Evolutionary conservation across 2,329 filamentous ascomycete genomes (phyloP).

Genomic region (Stagonosporopsis tanaceti): DNA sequence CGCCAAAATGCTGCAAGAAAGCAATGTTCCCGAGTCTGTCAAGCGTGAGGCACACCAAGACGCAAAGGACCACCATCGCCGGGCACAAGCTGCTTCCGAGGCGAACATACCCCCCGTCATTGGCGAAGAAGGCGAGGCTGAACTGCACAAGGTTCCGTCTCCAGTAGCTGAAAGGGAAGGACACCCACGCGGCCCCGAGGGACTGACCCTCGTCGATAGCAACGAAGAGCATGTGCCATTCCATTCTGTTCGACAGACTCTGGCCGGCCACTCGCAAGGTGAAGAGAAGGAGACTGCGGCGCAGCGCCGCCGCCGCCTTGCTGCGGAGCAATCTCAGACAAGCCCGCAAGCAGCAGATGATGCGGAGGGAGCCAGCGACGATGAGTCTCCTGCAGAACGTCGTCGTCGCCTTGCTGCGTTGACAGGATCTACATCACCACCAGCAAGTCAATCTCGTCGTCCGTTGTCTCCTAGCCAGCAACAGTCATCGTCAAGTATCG

Average conservation of each 20-base stretch:
- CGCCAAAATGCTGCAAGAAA: conserved; percentile 58
- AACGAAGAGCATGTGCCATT: conserved; percentile 57
- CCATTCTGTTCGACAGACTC: conserved; percentile 53
- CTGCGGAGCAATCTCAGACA: conserved; percentile 26
- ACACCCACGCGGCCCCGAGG: conserved; percentile 44
- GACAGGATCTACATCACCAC: conserved; percentile 24
- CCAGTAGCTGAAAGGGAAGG: conserved; percentile 36
- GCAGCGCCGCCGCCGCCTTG: conserved; percentile 55
- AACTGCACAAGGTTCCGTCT: conserved; percentile 43
- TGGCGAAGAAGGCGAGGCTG: conserved; percentile 44
- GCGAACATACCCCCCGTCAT: conserved; percentile 43
- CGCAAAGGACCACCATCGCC: conserved; percentile 48
- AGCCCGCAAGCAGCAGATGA: conserved; percentile 7
- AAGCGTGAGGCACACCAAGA: conserved; percentile 57
- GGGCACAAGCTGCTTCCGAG: conserved; percentile 37
- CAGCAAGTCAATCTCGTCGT: conserved; percentile 23
- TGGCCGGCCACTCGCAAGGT: conserved; percentile 38
- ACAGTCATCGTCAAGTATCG: conserved; percentile 41
- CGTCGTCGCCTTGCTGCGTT: conserved; percentile 29
- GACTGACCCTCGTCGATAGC: conserved; percentile 56
- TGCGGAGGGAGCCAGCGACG: conserved; percentile 28
- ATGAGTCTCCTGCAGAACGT: conserved; percentile 30
- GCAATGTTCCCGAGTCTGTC: conserved; percentile 56
- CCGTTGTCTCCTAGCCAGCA: conserved; percentile 20
- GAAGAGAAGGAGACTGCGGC: conserved; percentile 47